Base-by-base conservation (phyloP, 108 stramenopile species). In the Nitzschia inconspicua region DNA sequence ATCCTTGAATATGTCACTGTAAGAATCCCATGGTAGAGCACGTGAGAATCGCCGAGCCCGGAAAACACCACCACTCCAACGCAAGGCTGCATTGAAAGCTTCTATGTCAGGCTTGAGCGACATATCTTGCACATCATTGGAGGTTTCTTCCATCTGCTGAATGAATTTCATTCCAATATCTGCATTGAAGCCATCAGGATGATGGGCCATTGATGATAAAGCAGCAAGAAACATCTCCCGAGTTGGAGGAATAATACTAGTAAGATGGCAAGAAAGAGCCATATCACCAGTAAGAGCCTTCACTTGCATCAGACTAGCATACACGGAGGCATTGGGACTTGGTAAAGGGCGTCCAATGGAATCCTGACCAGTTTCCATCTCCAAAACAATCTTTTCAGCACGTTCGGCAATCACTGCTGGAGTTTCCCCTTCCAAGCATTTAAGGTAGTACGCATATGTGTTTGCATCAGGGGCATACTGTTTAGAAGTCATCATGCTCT, bases 81-180 rank as follows among this genome's bases (percentile, higher is more conserved):
- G 67, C 18, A 92, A 53, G 7, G 87, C 81, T 20, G 85, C 87
- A 72, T 76, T 84, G 69, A 75, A 89, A 10, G 71, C 58, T 37
- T 75, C 68, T 13, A 63, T 63, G 32, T 77, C 76, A 8, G 78
- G 70, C 14, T 58, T 36, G 20, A 84, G 44, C 0, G 66, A 40
- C 20, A 44, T 43, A 20, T 57, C 59, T 10, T 30, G 8, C 37
- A 44, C 42, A 10, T 48, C 51, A 31, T 67, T 70, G 13, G 64
- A 63, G 10, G 72, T 14, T 11, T 31, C 18, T 42, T 66, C 63
- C 69, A 85, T 86, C 54, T 69, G 59, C 28, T 58, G 44, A 20
- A 91, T 57, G 52, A 56, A 68, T 10, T 58, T 43, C 24, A 61
- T 52, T 10, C 80, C 79, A 41, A 59, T 57, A 1, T 85, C 69